These are phyloP conservation scores for Maudiozyma saulgeensis DNA, from an alignment of 805 yeast species.

Conservation along the genomic window DNA sequence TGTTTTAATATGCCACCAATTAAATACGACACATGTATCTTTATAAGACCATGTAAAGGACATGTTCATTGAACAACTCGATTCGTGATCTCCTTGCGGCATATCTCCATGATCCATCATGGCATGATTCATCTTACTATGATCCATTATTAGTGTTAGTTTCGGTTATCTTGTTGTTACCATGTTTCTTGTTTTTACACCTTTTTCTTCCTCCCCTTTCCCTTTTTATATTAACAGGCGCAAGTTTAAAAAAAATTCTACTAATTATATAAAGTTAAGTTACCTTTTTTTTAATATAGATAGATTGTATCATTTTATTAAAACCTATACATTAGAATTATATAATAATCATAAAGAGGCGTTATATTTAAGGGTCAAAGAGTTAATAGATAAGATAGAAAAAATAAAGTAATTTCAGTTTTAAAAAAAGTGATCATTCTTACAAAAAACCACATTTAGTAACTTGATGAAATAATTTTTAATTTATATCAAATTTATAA, in stretches of 20 bases:
- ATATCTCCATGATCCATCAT: conserved; percentile 7
- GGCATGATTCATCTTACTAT: not conserved
- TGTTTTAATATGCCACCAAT: conserved; percentile 71
- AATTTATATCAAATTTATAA: conserved; percentile 22
- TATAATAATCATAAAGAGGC: conserved; percentile 8
- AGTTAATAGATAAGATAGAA: not conserved
- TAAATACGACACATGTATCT: conserved; percentile 62
- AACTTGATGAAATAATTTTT: not conserved
- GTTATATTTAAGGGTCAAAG: not conserved
- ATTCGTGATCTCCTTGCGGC: not conserved
- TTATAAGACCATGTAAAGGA: conserved; percentile 70
- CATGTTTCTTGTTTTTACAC: too few relatives aligned
- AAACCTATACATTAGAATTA: conserved; percentile 9
- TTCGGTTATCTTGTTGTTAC: too few relatives aligned
- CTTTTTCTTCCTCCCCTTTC: not conserved
- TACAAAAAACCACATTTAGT: not conserved
- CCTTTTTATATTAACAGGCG: not conserved
- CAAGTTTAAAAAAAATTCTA: not conserved
- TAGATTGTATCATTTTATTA: conserved; percentile 12
- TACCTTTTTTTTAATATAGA: not conserved
- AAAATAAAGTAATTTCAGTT: too few relatives aligned
- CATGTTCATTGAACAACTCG: conserved; percentile 43
- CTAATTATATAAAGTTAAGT: too few relatives aligned
- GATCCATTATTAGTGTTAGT: not conserved
- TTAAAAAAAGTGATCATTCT: not conserved